These are phyloP conservation scores for Scheffersomyces quercinus DNA, from an alignment of 1,139 yeast species.

Conservation along the genomic window DNA sequence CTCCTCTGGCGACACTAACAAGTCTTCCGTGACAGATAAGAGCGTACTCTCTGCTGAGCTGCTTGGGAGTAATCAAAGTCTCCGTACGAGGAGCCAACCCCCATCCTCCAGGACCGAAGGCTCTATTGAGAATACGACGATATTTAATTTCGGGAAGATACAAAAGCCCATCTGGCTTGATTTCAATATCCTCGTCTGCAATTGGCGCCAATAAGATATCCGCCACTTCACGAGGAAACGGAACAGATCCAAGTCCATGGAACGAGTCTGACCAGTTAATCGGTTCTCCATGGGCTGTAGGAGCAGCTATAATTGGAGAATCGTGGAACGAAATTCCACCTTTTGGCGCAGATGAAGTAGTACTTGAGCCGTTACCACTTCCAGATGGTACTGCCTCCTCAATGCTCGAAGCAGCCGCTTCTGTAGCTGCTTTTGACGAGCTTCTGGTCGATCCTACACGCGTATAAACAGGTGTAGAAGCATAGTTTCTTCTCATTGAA, in stretches of 20 bases:
- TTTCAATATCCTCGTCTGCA: conserved; percentile 73
- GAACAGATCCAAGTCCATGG: conserved; percentile 77
- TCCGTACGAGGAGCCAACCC: conserved; percentile 94
- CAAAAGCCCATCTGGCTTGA: conserved; percentile 91
- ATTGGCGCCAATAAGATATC: conserved; percentile 62
- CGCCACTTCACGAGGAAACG: conserved; percentile 65
- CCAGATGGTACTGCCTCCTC: conserved; percentile 9
- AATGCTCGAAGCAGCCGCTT: not conserved
- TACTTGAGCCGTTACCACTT: conserved; percentile 5
- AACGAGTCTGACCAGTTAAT: conserved; percentile 75
- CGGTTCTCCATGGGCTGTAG: conserved; percentile 11
- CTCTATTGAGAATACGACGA: conserved; percentile 79
- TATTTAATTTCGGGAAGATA: conserved; percentile 94
- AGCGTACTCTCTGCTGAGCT: conserved; percentile 84
- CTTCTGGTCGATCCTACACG: conserved; percentile 4
- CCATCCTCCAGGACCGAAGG: conserved; percentile 99
- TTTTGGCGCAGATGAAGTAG: conserved; percentile 2
- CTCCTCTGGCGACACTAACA: conserved; percentile 93
- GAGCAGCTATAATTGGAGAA: conserved; percentile 12
- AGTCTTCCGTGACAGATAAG: conserved; percentile 83
- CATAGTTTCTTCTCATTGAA: conserved; percentile 4
- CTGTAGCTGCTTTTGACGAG: conserved; percentile 4
- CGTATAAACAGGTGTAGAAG: conserved; percentile 10
- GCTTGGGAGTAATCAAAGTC: conserved; percentile 64
- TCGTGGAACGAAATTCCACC: conserved; percentile 20